Evolutionary conservation across 1,139 yeast genomes (phyloP), one percentile per base, ranked within the genome.

Genomic region (Zygoascus sp.): DNA sequence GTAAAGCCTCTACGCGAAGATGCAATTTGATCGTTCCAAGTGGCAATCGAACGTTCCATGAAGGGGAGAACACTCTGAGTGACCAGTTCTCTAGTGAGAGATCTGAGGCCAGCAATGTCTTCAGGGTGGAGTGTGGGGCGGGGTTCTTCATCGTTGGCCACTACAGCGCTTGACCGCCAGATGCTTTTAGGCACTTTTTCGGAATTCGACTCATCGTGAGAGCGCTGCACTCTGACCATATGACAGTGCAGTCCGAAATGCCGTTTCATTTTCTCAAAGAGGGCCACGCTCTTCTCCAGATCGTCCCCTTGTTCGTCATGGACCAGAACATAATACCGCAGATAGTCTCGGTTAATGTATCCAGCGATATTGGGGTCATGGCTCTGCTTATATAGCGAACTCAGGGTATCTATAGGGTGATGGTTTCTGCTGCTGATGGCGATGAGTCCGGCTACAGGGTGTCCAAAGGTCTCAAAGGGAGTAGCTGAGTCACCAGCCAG

Each of bases 401-500:
- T 62, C n/a, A 81, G 63, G 5, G 69, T 62, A 11, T 76, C 81
- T 2, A 80, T 58, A 0, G 82, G 69, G 51, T 80, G 81, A 21
- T 60, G 57, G 41, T 62, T 64, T 23, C 59, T 55, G 22, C 72
- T 64, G 44, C 83, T 74, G 2, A 90, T 72, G 4, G 84, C 83
- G 46, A 89, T 74, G 15, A 90, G 65, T 45, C 90, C 87, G 1
- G 89, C 76, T 1, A 89, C 77, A 0, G 98, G 97, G 62, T 92
- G 97, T 56, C 87, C 83, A 62, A 90, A 83, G 2, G 92, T 82
- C 62, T 92, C 97, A 62, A 87, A 89, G 1, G 95, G 83, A 2
- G 88, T 80, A 5, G 86, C 70, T 20, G 75, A 22, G 20, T 45
- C 42, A 11, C 44, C 28, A 7, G 50, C 37, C 5, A 46, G 32